Conservation (phyloP, 306 rosid species). For the Pachyrhizus erosus region DNA sequence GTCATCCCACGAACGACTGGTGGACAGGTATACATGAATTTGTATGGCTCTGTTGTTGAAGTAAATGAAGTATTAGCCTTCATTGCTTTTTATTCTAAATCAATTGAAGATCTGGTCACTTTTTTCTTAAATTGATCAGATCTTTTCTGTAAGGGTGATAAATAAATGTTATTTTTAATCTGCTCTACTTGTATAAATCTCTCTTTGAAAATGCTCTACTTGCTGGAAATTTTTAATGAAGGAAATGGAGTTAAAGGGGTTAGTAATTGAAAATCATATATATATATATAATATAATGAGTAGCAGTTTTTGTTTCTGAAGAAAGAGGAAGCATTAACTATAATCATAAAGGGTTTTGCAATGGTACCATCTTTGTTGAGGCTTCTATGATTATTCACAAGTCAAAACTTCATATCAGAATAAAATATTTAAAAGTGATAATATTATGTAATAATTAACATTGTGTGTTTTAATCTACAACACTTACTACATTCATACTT, state of each 20-base stretch:
- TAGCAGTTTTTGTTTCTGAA: constrained; percentile 1
- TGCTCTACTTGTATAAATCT: constrained; percentile 11
- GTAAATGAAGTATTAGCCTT: constrained; percentile 5
- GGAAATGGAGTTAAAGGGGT: background rate
- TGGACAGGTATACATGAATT: constrained; percentile 76
- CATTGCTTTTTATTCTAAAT: constrained; percentile 21
- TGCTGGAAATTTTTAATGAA: background rate
- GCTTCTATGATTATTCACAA: constrained; percentile 17
- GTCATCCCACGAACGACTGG: constrained; percentile 94
- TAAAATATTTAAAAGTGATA: background rate
- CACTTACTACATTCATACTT: background rate
- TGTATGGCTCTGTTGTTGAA: constrained; percentile 16
- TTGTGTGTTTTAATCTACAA: constrained; percentile 2
- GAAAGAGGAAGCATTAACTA: constrained; percentile 1
- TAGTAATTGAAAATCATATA: constrained; percentile 12
- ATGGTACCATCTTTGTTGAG: background rate
- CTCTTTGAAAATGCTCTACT: constrained; percentile 25
- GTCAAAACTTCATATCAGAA: background rate
- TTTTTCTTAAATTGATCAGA: background rate
- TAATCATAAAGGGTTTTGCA: background rate
- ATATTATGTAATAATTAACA: background rate
- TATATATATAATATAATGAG: background rate
- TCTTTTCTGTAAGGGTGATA: constrained; percentile 23
- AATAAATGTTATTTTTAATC: background rate
- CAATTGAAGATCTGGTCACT: constrained; percentile 18